A percentile compares a stretch with the other conserved stretches of the same genome.
Evolutionary conservation across 192 early-diverging fungal genomes (phyloP).

Genomic region (Rhizophagus clarus): DNA sequence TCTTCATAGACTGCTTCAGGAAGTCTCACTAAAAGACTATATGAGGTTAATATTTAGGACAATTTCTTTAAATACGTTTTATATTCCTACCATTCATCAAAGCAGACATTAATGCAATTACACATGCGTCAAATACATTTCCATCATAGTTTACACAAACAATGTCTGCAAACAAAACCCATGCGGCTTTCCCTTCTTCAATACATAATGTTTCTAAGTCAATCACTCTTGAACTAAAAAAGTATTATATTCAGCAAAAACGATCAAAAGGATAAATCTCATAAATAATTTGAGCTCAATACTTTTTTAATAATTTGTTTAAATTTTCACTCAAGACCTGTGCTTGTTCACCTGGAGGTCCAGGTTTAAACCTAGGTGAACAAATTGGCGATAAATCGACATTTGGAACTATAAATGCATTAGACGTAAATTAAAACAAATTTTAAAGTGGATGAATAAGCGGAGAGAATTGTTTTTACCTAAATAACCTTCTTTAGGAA

Average conservation of each 20-base stretch:
- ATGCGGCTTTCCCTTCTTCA: conserved; percentile 75
- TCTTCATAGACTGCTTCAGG: conserved; percentile 70
- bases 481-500: conserved; percentile 77
- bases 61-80: not conserved
- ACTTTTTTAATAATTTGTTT: conserved; percentile 65
- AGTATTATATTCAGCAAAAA: not conserved
- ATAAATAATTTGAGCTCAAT: not conserved
- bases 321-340: conserved; percentile 83
- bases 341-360: conserved; percentile 80
- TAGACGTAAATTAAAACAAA: not conserved
- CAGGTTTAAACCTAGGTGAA: conserved; percentile 79
- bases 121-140: conserved; percentile 83
- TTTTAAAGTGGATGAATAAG: too few species aligned
- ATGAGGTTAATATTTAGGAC: conserved; percentile 5
- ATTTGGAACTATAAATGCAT: conserved; percentile 71
- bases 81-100: conserved; percentile 61
- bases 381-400: conserved; percentile 91
- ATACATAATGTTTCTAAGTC: conserved; percentile 77
- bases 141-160: conserved; percentile 92
- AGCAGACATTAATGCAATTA: conserved; percentile 80
- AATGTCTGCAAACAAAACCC: conserved; percentile 88
- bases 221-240: conserved; percentile 56
- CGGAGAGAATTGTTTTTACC: conserved; percentile 43
- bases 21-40: conserved; percentile 59
- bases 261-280: not conserved